Evolutionary conservation across 75 land plant genomes (phyloP).

Genomic region (Selaginella tamariscina): DNA sequence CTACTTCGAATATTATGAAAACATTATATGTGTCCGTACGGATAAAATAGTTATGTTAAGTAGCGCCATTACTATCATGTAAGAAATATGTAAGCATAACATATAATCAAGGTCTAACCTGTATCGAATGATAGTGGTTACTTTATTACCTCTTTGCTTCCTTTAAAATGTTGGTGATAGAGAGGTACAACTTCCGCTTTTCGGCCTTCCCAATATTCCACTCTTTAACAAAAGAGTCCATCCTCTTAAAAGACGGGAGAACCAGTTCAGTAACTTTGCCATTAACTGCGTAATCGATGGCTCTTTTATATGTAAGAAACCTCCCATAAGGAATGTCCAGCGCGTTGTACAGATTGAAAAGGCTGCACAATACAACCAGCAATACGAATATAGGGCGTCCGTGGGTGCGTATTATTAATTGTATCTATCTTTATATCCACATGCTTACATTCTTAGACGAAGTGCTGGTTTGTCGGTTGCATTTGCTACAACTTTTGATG

Average conservation of each 20-base stretch:
- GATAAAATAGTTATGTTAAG: too few species aligned
- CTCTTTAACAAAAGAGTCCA: conserved; percentile 75
- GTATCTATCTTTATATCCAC: background rate
- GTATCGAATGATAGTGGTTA: too few species aligned
- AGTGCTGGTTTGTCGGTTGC: conserved; percentile 70
- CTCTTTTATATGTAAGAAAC: conserved; percentile 64
- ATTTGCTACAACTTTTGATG: conserved; percentile 50
- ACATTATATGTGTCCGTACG: too few species aligned
- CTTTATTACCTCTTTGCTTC: conserved; percentile 90
- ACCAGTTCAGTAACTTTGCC: conserved; percentile 76
- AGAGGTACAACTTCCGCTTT: conserved; percentile 54
- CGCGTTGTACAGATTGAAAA: conserved; percentile 83
- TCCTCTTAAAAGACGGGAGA: conserved; percentile 67
- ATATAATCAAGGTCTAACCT: too few species aligned
- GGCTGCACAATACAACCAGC: conserved; percentile 13
- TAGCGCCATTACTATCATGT: too few species aligned
- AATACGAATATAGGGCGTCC: background rate
- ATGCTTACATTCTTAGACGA: conserved; percentile 69
- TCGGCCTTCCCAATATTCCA: conserved; percentile 70
- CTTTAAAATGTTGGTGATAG: conserved; percentile 62
- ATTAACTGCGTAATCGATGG: conserved; percentile 49
- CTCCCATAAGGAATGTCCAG: conserved; percentile 67
- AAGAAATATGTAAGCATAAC: too few species aligned
- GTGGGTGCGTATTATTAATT: too few species aligned
- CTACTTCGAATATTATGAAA: background rate